Evolutionary conservation across 495 filamentous ascomycete genomes (phyloP).

Genomic region (Penicillium soppii): DNA sequence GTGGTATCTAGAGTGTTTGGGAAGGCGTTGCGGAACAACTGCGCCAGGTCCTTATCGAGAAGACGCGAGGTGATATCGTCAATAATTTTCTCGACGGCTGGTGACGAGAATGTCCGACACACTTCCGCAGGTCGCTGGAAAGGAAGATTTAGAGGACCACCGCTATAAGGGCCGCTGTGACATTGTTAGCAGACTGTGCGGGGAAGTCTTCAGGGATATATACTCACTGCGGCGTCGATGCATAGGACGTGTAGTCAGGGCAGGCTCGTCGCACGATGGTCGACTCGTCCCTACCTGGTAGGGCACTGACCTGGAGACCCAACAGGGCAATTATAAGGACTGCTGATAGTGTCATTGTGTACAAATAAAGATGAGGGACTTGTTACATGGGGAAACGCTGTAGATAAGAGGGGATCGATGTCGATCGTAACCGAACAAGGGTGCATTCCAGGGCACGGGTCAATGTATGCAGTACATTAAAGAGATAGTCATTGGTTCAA

Average conservation of each 20-base stretch:
- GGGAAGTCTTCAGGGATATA: neutral
- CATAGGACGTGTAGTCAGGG: conserved; percentile 52
- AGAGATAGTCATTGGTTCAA: no score
- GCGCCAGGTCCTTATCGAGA: conserved; percentile 83
- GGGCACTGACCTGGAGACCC: conserved; percentile 20
- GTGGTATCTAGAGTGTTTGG: conserved; percentile 95
- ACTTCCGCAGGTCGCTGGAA: conserved; percentile 78
- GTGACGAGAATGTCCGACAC: conserved; percentile 87
- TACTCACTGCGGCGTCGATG: conserved; percentile 46
- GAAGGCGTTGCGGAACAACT: conserved; percentile 95
- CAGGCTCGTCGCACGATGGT: conserved; percentile 43
- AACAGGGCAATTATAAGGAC: conserved; percentile 28
- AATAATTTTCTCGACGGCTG: conserved; percentile 85
- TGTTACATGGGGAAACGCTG: neutral
- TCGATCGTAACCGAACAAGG: conserved; percentile 25
- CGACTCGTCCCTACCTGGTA: conserved; percentile 27
- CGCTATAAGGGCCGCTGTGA: conserved; percentile 69
- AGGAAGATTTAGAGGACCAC: conserved; percentile 77
- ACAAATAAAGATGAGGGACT: conserved; percentile 1
- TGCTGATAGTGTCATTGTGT: conserved; percentile 19
- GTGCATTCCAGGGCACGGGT: conserved; percentile 7
- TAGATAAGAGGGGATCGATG: conserved; percentile 16
- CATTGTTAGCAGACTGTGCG: neutral
- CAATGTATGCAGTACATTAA: no score
- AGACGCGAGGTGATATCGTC: conserved; percentile 74